Evolutionary conservation across 2,329 filamentous ascomycete genomes (phyloP), one percentile per base, ranked within the genome.

Genomic region (Neurospora sp.): DNA sequence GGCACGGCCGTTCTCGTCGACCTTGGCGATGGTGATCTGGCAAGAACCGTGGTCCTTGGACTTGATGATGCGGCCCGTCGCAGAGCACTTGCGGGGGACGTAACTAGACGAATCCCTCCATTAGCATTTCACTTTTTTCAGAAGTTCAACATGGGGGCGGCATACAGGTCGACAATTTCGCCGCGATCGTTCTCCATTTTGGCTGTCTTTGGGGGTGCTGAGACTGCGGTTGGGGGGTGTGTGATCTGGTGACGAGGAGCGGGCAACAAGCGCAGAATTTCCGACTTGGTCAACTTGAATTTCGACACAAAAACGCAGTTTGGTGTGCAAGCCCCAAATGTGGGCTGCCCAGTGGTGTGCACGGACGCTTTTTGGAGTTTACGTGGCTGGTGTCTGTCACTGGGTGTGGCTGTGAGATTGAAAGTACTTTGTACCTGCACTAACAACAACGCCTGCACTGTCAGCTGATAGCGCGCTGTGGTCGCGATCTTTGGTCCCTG

Each of bases 21-120:
- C 96, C 88, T 97, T 98, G 84, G 91, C 95, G 82, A 99, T 87
- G 79, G 91, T 93, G 84, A 99, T 93, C 86, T 99, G 96, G 79
- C 98, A 96, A 74, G 93, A 97, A 79, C 93, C 95, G 89, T 99
- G 96, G 87, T 99, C 96, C 88, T 98, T 97, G 88, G 96, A 93
- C 89, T 97, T 97, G 91, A 99, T 98, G 89, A 98, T 97, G 86
- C 96, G 93, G 93, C 97, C 96, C 84, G 95, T 97, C 79, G 94
- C 94, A 84, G 89, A 93, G 92, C 95, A 98, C 89, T 97, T 98
- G 89, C 95, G 93, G 83, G 93, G 93, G 88, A 97, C 92, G 90
- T 97, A 97, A 84, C 93, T 96, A 81, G 74, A 75, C 66, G 68
- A 40, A 66, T 71, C 19, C 70, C 70, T 66, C 68, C 66, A 75